Evolutionary conservation across 768 basidiomycete species (phyloP).

Genomic region (Lactarius vividus): DNA sequence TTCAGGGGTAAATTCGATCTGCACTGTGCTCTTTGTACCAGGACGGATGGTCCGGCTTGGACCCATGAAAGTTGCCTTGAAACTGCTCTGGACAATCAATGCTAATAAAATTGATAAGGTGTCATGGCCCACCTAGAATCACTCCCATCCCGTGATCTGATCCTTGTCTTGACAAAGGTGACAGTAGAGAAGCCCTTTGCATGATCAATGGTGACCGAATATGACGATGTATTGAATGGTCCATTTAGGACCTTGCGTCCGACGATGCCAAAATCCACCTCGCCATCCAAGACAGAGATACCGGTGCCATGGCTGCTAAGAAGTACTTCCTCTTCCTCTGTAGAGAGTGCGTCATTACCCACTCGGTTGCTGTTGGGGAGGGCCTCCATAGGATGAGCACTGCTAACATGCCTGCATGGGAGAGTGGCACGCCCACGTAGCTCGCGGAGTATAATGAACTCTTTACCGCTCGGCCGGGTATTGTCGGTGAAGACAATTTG

Average conservation of each 20-base stretch:
- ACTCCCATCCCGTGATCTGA: background rate
- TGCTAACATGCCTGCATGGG: background rate
- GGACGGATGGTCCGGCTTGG: conserved; percentile 3
- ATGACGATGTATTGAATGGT: conserved; percentile 16
- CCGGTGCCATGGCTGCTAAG: conserved; percentile 50
- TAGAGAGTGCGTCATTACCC: background rate
- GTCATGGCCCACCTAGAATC: conserved; percentile 13
- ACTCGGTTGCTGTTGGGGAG: background rate
- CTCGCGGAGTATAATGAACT: conserved; percentile 9
- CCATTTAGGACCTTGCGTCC: conserved; percentile 35
- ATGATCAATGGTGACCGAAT: conserved; percentile 24
- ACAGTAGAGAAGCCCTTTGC: conserved; percentile 12
- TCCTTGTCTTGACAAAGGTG: conserved; percentile 18
- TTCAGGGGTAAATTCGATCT: conserved; percentile 6
- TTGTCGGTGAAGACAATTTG: conserved; percentile 5
- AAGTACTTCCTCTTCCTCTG: background rate
- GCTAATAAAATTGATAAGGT: background rate
- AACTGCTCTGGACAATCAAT: conserved; percentile 8
- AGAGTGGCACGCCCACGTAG: conserved; percentile 4
- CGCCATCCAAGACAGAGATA: conserved; percentile 35
- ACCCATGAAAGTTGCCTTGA: conserved; percentile 5
- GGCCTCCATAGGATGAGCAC: background rate
- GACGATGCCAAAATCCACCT: conserved; percentile 52
- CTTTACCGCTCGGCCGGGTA: background rate
- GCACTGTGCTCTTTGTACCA: conserved; percentile 5